phyloP scores from a whole-genome alignment of 495 filamentous ascomycete species.

The Penicillium flavigenum region DNA sequence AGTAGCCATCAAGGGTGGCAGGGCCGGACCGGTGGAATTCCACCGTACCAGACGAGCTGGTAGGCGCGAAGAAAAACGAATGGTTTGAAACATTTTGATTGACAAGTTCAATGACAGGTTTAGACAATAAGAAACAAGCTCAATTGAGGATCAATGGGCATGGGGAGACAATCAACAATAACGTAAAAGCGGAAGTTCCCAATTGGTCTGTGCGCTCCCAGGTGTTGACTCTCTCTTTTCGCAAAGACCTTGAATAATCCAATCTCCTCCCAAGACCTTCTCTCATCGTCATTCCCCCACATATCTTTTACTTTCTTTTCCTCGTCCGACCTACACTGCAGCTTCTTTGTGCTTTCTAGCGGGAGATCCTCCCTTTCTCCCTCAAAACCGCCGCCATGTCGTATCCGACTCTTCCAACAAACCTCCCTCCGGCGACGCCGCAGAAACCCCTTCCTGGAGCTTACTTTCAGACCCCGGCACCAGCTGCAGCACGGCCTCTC shows the following conservation, averaged over 20 bases:
- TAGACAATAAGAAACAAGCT: slow-evolving; percentile 7
- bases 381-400: slow-evolving; percentile 46
- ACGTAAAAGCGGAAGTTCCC: slow-evolving; percentile 28
- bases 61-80: slow-evolving; percentile 30
- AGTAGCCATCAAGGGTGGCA: slow-evolving; percentile 50
- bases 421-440: slow-evolving; percentile 51
- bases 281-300: slow-evolving; percentile 11
- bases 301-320: slow-evolving; percentile 16
- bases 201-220: slow-evolving; percentile 29
- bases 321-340: slow-evolving; percentile 18
- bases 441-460: slow-evolving; percentile 68
- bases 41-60: slow-evolving; percentile 37
- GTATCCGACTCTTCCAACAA: slow-evolving; percentile 53
- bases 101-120: neutral
- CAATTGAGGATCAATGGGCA: slow-evolving; percentile 2
- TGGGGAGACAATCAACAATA: slow-evolving; percentile 2
- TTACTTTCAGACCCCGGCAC: slow-evolving; percentile 69
- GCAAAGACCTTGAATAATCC: slow-evolving; percentile 27
- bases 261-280: slow-evolving; percentile 18
- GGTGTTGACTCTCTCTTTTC: slow-evolving; percentile 34
- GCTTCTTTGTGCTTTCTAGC: slow-evolving; percentile 32
- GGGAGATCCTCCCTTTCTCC: slow-evolving; percentile 29
- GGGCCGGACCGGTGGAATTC: slow-evolving; percentile 42
- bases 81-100: slow-evolving; percentile 30
- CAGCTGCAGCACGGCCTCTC: slow-evolving; percentile 26